A percentile compares a stretch with the other conserved stretches of the same genome.
Evolutionary conservation across 192 early-diverging fungal genomes (phyloP).

Genomic region (Backusella tuberculispora): DNA sequence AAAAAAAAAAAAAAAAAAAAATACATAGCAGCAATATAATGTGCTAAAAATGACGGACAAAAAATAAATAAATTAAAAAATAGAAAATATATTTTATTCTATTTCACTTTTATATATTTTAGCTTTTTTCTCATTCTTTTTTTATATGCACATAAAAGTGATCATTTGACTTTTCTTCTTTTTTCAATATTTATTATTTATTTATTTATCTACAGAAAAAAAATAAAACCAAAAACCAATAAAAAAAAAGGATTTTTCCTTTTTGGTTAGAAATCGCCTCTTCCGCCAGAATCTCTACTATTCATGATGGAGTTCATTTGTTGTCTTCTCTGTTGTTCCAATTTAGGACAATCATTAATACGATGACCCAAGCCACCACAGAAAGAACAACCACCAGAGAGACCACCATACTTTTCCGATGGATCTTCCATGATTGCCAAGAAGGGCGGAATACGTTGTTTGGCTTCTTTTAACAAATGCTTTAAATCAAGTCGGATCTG

Average conservation of each 20-base stretch:
- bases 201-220: not conserved
- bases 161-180: not conserved
- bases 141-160: not conserved
- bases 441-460: conserved; percentile 90
- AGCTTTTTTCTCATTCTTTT: not conserved
- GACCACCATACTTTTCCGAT: conserved; percentile 75
- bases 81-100: not conserved
- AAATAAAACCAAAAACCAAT: not conserved
- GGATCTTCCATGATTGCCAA: conserved; percentile 87
- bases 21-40: not conserved
- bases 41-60: too few relatives aligned
- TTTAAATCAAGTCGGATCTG: conserved; percentile 96
- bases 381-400: conserved; percentile 86
- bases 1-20: not conserved
- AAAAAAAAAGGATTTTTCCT: not conserved
- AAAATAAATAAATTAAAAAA: too few relatives aligned
- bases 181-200: not conserved
- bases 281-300: conserved; percentile 28
- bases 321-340: conserved; percentile 69
- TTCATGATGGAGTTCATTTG: conserved; percentile 48
- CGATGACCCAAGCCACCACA: conserved; percentile 96
- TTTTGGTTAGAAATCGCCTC: conserved; percentile 37
- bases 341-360: conserved; percentile 85
- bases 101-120: not conserved
- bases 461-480: conserved; percentile 88